phyloP scores from a whole-genome alignment of 768 basidiomycete species.

The Suillus ampliporus region DNA sequence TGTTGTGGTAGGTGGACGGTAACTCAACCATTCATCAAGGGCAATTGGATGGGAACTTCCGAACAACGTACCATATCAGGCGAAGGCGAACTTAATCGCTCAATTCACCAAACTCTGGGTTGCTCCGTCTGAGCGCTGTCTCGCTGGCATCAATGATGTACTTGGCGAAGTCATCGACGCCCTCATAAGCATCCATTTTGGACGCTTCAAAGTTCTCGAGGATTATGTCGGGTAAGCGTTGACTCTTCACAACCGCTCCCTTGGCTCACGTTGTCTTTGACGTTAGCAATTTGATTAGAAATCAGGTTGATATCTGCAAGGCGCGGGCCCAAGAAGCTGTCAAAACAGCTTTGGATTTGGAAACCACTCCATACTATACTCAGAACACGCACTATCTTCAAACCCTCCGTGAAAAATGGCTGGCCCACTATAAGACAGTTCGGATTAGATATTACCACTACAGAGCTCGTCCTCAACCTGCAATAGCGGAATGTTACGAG shows the following conservation, averaged over 20 bases:
- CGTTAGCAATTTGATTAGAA: slow-evolving; percentile 32
- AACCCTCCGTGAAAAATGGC: slow-evolving; percentile 31
- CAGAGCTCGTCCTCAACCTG: too few relatives aligned
- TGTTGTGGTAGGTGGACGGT: slow-evolving; percentile 1
- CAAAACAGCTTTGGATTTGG: slow-evolving; percentile 42
- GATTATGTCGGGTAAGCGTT: slow-evolving; percentile 41
- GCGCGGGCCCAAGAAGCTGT: slow-evolving; percentile 31
- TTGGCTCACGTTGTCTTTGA: not conserved
- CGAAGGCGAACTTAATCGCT: slow-evolving; percentile 43
- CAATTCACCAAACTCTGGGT: slow-evolving; percentile 43
- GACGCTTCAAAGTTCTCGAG: slow-evolving; percentile 44
- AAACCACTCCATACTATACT: slow-evolving; percentile 46
- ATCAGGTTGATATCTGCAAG: slow-evolving; percentile 37
- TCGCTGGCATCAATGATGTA: slow-evolving; percentile 37
- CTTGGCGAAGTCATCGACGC: slow-evolving; percentile 35
- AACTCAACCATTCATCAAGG: slow-evolving; percentile 26
- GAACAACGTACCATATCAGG: slow-evolving; percentile 45
- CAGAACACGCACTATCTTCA: slow-evolving; percentile 35
- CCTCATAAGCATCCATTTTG: slow-evolving; percentile 43
- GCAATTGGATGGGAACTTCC: slow-evolving; percentile 51
- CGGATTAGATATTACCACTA: too few relatives aligned
- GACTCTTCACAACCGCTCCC: not conserved
- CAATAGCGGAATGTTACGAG: too few relatives aligned
- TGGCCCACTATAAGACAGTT: slow-evolving; percentile 26
- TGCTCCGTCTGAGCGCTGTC: slow-evolving; percentile 40